Conservation (phyloP, 1,284 basidiomycete genomes). For the Fistulina hepatica region DNA sequence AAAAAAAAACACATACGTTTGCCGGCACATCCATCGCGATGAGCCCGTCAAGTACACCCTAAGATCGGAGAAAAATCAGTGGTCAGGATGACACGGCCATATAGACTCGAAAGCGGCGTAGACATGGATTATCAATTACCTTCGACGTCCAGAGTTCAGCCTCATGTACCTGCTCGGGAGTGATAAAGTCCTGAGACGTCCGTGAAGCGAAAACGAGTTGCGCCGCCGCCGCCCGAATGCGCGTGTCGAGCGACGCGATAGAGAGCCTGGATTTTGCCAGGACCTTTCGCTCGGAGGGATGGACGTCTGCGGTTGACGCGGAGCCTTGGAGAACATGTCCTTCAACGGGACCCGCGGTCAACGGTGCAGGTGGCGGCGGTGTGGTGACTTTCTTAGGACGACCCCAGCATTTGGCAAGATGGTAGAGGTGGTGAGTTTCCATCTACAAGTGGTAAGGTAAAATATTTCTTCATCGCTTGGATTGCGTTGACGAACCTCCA, state of each 20-base stretch:
- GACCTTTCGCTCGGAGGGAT: slow-evolving; percentile 20
- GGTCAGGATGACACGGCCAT: not conserved
- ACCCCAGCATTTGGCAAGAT: slow-evolving; percentile 58
- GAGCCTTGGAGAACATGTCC: slow-evolving; percentile 24
- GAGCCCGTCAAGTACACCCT: slow-evolving; percentile 12
- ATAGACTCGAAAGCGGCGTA: not conserved
- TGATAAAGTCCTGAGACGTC: slow-evolving; percentile 66
- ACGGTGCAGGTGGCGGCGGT: slow-evolving; percentile 26
- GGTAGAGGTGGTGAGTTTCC: slow-evolving; percentile 72
- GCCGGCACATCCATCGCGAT: slow-evolving; percentile 12
- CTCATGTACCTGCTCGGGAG: slow-evolving; percentile 50
- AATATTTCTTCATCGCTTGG: too few species aligned
- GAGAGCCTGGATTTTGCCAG: slow-evolving; percentile 16
- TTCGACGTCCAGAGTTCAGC: slow-evolving; percentile 51
- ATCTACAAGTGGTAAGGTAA: slow-evolving; percentile 37
- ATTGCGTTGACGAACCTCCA: slow-evolving; percentile 49
- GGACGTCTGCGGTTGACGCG: slow-evolving; percentile 4
- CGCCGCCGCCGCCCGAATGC: slow-evolving; percentile 64
- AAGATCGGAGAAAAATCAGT: not conserved
- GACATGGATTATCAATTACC: not conserved
- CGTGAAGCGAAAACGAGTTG: slow-evolving; percentile 83
- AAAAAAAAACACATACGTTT: slow-evolving; percentile 12
- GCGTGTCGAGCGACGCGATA: slow-evolving; percentile 26
- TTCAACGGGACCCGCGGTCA: slow-evolving; percentile 34
- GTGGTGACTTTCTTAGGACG: slow-evolving; percentile 18